Conservation (phyloP, 306 rosid genomes). For the Quercus rubra region DNA sequence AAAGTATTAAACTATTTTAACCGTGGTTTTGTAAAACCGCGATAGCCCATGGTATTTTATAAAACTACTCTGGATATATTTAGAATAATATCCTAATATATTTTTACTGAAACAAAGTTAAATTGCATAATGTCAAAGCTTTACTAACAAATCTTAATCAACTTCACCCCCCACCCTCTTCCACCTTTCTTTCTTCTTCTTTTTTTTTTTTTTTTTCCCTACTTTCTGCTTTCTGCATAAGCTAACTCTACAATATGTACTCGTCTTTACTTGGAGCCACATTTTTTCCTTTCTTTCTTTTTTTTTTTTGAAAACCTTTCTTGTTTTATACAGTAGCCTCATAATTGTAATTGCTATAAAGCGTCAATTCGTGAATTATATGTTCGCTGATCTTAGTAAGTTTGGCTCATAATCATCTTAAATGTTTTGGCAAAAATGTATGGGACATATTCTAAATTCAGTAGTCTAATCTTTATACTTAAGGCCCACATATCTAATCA, state of each 20-base stretch:
- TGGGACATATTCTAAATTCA: background rate
- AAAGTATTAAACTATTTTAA: too few species aligned
- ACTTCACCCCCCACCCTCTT: too few species aligned
- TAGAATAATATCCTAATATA: too few species aligned
- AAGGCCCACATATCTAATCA: slow-evolving; percentile 87
- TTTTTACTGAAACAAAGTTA: too few species aligned
- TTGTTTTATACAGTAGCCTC: background rate
- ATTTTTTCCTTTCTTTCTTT: background rate
- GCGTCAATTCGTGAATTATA: background rate
- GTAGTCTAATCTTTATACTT: background rate
- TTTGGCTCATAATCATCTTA: slow-evolving; percentile 17
- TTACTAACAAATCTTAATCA: too few species aligned
- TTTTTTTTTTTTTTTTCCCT: too few species aligned
- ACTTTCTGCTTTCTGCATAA: too few species aligned
- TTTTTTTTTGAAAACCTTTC: background rate
- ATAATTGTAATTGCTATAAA: background rate
- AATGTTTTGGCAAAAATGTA: background rate
- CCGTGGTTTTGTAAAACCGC: too few species aligned
- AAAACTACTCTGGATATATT: too few species aligned
- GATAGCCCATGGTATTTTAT: too few species aligned
- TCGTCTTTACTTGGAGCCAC: background rate
- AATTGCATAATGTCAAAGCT: too few species aligned
- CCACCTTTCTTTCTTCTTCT: too few species aligned
- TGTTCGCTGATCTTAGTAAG: slow-evolving; percentile 9
- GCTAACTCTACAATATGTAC: background rate